These are phyloP conservation scores for Microbotryum saponariae DNA, from an alignment of 1,284 basidiomycete species.

Conservation along the genomic window DNA sequence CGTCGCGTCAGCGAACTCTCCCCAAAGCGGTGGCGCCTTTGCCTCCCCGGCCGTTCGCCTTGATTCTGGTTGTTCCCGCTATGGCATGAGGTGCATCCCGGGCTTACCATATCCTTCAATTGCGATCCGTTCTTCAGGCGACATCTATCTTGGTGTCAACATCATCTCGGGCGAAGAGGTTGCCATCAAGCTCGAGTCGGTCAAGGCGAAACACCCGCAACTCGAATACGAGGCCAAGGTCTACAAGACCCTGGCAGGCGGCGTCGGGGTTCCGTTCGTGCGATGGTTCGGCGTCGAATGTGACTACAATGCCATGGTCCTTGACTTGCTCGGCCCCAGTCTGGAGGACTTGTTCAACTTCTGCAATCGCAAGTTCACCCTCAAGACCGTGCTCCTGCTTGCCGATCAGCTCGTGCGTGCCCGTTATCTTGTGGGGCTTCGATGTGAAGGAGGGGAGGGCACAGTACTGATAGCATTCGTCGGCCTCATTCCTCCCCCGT, in stretches of 20 bases:
- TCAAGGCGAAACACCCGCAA: slow-evolving; percentile 99
- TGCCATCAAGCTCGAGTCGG: slow-evolving; percentile 98
- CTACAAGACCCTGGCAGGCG: slow-evolving; percentile 75
- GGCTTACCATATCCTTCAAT: slow-evolving; percentile 8
- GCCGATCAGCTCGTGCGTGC: slow-evolving; percentile 85
- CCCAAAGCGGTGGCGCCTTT: neutral
- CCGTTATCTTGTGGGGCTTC: neutral
- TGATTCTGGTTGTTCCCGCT: neutral
- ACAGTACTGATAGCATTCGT: neutral
- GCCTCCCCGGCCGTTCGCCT: neutral
- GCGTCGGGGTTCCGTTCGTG: slow-evolving; percentile 96
- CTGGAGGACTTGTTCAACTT: slow-evolving; percentile 99
- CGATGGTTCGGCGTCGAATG: slow-evolving; percentile 99
- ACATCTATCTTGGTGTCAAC: slow-evolving; percentile 99
- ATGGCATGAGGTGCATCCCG: neutral
- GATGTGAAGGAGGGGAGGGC: neutral
- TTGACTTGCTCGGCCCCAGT: slow-evolving; percentile 93
- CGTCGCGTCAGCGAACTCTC: neutral
- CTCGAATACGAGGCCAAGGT: slow-evolving; percentile 77
- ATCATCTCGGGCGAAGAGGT: slow-evolving; percentile 99
- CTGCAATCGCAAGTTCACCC: slow-evolving; percentile 94
- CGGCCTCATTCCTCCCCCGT: slow-evolving; percentile 53
- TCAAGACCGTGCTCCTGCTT: slow-evolving; percentile 94
- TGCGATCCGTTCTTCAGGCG: slow-evolving; percentile 52
- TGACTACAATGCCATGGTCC: slow-evolving; percentile 99